phyloP scores from a whole-genome alignment of 2,329 filamentous ascomycete species.

The Ampelomyces quisqualis region DNA sequence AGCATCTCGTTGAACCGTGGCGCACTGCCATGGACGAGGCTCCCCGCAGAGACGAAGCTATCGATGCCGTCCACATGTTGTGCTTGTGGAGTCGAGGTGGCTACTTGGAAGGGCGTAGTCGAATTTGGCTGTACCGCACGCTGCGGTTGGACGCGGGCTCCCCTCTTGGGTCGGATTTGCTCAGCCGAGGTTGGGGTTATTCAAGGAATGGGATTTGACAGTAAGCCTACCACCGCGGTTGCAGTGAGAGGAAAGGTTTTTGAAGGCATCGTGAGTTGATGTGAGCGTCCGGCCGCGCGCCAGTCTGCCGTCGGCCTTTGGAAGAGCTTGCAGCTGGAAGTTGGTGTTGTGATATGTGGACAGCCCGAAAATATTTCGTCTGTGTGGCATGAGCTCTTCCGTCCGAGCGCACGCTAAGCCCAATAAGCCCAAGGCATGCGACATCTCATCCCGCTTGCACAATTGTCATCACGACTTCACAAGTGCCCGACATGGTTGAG shows the following conservation, averaged over 20 bases:
- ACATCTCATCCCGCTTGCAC: neutral
- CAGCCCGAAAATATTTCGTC: slow-evolving; percentile 3
- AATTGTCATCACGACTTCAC: too few species aligned
- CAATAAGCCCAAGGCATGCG: neutral
- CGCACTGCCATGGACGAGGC: slow-evolving; percentile 15
- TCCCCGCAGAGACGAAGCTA: slow-evolving; percentile 33
- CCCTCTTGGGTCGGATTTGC: slow-evolving; percentile 22
- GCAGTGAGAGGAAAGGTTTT: slow-evolving; percentile 3
- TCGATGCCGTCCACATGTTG: slow-evolving; percentile 34
- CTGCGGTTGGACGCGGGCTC: slow-evolving; percentile 36
- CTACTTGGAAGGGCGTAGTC: slow-evolving; percentile 14
- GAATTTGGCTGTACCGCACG: slow-evolving; percentile 19
- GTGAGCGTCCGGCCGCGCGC: slow-evolving; percentile 4
- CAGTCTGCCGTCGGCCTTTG: slow-evolving; percentile 8
- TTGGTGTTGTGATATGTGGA: slow-evolving; percentile 5
- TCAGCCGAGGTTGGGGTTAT: slow-evolving; percentile 40
- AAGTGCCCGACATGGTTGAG: too few species aligned
- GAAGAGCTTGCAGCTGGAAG: slow-evolving; percentile 10
- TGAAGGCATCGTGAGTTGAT: slow-evolving; percentile 7
- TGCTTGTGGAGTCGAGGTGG: slow-evolving; percentile 13
- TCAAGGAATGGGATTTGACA: slow-evolving; percentile 10
- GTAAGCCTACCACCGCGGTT: slow-evolving; percentile 4
- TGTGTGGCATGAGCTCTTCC: slow-evolving; percentile 17
- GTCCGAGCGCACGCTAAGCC: neutral
- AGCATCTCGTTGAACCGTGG: slow-evolving; percentile 42